Conservation (phyloP, 2,329 filamentous ascomycete species). For the Cladosporium colombiae region DNA sequence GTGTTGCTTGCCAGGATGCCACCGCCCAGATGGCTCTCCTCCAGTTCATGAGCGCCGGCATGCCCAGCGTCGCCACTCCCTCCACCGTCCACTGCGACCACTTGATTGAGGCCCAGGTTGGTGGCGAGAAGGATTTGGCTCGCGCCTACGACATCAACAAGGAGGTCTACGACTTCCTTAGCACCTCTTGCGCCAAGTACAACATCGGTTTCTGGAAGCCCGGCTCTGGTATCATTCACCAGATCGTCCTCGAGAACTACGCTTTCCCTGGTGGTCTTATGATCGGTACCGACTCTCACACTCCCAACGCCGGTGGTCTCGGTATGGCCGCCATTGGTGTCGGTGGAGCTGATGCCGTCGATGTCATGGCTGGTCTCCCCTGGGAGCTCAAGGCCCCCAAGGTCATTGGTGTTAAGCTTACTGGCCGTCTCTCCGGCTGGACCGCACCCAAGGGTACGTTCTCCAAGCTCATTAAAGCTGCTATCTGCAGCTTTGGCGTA, state of each 20-base stretch:
- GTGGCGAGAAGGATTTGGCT: constrained; percentile 89
- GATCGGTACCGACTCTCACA: constrained; percentile 97
- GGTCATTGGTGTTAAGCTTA: constrained; percentile 93
- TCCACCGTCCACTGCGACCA: constrained; percentile 98
- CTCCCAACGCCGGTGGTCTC: constrained; percentile 93
- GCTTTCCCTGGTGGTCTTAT: constrained; percentile 97
- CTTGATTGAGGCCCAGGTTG: constrained; percentile 95
- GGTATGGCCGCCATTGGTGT: constrained; percentile 93
- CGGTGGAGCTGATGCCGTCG: constrained; percentile 95
- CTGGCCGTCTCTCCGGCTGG: constrained; percentile 87
- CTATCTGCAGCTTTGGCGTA: not conserved
- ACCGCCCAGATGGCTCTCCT: constrained; percentile 99
- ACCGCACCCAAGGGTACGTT: constrained; percentile 81
- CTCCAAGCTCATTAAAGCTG: not conserved
- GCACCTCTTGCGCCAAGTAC: constrained; percentile 94
- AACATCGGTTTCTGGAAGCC: constrained; percentile 99
- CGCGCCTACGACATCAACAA: constrained; percentile 94
- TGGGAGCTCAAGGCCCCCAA: constrained; percentile 99
- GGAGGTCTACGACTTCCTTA: constrained; percentile 98
- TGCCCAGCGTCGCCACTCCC: constrained; percentile 92
- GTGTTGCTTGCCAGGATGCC: constrained; percentile 98
- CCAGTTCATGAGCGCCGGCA: constrained; percentile 99
- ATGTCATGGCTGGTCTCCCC: constrained; percentile 95
- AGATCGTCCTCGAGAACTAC: constrained; percentile 98
- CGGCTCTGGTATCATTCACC: constrained; percentile 98